Evolutionary conservation across 148 eudicot species (phyloP).

Genomic region (Fagopyrum tataricum): DNA sequence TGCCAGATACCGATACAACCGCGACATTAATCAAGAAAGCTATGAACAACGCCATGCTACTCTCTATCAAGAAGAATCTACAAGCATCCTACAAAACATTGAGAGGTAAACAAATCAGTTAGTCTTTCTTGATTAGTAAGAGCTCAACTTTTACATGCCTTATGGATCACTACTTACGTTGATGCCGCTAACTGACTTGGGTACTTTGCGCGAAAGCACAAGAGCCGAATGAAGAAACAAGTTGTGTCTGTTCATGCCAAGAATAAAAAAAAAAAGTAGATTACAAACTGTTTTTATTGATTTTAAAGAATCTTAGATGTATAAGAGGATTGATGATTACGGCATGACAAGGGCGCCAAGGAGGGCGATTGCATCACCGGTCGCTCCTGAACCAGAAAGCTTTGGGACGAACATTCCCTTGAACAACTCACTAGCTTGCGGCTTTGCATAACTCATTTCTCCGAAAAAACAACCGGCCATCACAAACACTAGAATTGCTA

Average conservation of each 20-base stretch:
- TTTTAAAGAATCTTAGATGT: background rate
- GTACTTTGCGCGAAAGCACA: conserved; percentile 56
- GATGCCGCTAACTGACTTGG: conserved; percentile 40
- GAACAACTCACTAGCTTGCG: conserved; percentile 39
- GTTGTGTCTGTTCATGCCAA: conserved; percentile 48
- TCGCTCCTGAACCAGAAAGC: conserved; percentile 47
- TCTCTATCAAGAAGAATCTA: conserved; percentile 71
- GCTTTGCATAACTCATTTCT: conserved; percentile 55
- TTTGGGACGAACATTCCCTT: conserved; percentile 65
- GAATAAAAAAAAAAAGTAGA: background rate
- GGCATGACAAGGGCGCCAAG: conserved; percentile 75
- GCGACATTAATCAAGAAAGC: conserved; percentile 80
- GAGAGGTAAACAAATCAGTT: background rate
- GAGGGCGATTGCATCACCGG: conserved; percentile 64
- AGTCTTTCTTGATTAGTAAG: conserved; percentile 8
- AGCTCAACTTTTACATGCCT: background rate
- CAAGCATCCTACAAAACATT: conserved; percentile 65
- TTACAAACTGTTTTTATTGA: background rate
- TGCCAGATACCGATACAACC: conserved; percentile 60
- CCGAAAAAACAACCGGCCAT: conserved; percentile 80
- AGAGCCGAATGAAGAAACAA: conserved; percentile 84
- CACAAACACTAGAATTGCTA: conserved; percentile 44
- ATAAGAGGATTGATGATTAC: conserved; percentile 20
- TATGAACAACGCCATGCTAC: conserved; percentile 68
- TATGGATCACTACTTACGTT: conserved; percentile 17